Percentiles rank a stretch among this genome's conserved stretches.
phyloP scores from a whole-genome alignment of 345 rosid genomes.

The Brassica juncea region DNA sequence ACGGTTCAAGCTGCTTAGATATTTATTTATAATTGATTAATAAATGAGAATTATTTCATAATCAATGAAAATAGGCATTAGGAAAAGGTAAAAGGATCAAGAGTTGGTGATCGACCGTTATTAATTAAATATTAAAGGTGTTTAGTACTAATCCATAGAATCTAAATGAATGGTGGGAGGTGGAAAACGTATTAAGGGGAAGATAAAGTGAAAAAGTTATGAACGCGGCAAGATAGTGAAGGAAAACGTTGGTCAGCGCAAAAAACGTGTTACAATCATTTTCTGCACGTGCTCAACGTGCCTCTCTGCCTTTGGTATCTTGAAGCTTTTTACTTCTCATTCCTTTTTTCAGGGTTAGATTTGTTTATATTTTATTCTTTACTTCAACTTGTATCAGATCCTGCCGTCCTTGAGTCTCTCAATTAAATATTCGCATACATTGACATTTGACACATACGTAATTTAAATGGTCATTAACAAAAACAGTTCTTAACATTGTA shows the following conservation, averaged over 20 bases:
- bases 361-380: background rate
- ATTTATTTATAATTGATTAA: background rate
- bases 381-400: background rate
- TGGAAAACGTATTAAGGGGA: background rate
- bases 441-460: background rate
- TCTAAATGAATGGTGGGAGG: constrained; percentile 6
- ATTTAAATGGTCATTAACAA: background rate
- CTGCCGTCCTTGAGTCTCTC: constrained; percentile 8
- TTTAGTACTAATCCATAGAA: constrained; percentile 11
- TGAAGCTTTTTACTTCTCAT: background rate
- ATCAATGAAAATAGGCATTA: background rate
- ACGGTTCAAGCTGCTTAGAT: no score
- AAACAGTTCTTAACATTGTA: background rate
- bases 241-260: constrained; percentile 17
- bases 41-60: background rate
- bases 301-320: constrained; percentile 7
- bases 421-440: background rate
- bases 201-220: constrained; percentile 29
- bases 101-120: constrained; percentile 2
- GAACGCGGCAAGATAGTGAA: constrained; percentile 11
- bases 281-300: constrained; percentile 26
- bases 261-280: constrained; percentile 33
- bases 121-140: background rate
- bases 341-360: background rate
- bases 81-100: background rate